A percentile compares a stretch with the other conserved stretches of the same genome.
Evolutionary conservation across 2,329 filamentous ascomycete genomes (phyloP).

Genomic region (Nakataea oryzae): DNA sequence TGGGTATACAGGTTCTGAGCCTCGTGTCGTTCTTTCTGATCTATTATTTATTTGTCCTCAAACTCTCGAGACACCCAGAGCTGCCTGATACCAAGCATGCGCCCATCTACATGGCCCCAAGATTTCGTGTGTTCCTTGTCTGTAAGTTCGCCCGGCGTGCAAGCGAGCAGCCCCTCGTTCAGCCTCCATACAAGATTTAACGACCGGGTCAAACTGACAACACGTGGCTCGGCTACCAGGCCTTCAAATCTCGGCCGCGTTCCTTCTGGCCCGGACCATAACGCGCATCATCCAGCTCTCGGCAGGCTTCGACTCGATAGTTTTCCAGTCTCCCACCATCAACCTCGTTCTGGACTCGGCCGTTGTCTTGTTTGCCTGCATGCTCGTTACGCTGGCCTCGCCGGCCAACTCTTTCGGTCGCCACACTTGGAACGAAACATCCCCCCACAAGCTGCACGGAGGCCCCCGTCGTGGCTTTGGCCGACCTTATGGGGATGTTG

Average conservation of each 20-base stretch:
- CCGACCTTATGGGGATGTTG: neutral
- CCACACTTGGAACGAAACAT: constrained; percentile 27
- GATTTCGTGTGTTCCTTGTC: constrained; percentile 32
- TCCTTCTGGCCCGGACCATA: constrained; percentile 29
- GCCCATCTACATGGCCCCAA: constrained; percentile 26
- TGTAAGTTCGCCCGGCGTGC: constrained; percentile 21
- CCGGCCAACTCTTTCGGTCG: constrained; percentile 29
- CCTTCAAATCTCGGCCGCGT: constrained; percentile 21
- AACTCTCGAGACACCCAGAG: constrained; percentile 24
- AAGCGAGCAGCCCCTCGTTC: neutral
- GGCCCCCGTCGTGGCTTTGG: neutral
- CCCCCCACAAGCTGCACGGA: constrained; percentile 12
- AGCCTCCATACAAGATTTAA: neutral
- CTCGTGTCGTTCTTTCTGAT: constrained; percentile 26
- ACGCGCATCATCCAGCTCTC: constrained; percentile 29
- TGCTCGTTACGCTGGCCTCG: constrained; percentile 24
- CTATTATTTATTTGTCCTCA: constrained; percentile 29
- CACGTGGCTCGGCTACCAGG: constrained; percentile 14
- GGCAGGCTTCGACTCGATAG: constrained; percentile 19
- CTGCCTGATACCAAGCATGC: constrained; percentile 26
- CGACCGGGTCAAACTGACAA: neutral
- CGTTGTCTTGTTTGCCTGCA: constrained; percentile 24
- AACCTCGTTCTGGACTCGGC: constrained; percentile 29
- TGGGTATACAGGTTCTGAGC: constrained; percentile 30
- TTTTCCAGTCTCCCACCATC: constrained; percentile 26